Evolutionary conservation across 1,139 yeast genomes (phyloP).

Genomic region (Debaryomyces coudertii): DNA sequence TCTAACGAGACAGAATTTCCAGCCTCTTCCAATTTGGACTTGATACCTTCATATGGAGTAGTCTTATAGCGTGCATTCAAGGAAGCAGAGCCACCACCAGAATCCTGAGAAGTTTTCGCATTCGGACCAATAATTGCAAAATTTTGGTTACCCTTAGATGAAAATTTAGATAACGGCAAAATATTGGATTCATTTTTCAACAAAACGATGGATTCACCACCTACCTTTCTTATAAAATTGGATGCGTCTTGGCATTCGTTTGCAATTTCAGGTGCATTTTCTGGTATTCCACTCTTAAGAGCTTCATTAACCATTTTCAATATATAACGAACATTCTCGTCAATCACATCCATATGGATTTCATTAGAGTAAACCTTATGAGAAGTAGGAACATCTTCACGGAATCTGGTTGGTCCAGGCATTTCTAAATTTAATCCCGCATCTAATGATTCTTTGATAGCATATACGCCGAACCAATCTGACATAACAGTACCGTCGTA

Average conservation of each 20-base stretch:
- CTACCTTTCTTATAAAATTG: slow-evolving; percentile 44
- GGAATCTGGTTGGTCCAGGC: slow-evolving; percentile 59
- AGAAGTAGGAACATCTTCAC: slow-evolving; percentile 37
- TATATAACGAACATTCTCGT: slow-evolving; percentile 49
- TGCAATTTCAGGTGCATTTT: slow-evolving; percentile 27
- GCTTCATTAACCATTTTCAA: slow-evolving; percentile 48
- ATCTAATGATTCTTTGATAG: slow-evolving; percentile 46
- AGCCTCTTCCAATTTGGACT: slow-evolving; percentile 27
- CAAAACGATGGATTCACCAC: slow-evolving; percentile 53
- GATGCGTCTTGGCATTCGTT: slow-evolving; percentile 45
- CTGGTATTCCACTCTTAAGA: slow-evolving; percentile 37
- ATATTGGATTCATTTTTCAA: slow-evolving; percentile 50
- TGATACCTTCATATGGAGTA: slow-evolving; percentile 39
- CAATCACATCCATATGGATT: slow-evolving; percentile 29
- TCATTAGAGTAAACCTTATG: slow-evolving; percentile 33
- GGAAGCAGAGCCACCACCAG: slow-evolving; percentile 45
- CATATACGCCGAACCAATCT: slow-evolving; percentile 62
- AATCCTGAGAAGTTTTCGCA: slow-evolving; percentile 34
- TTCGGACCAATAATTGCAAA: slow-evolving; percentile 46
- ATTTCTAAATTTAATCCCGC: slow-evolving; percentile 61
- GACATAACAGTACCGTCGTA: slow-evolving; percentile 58
- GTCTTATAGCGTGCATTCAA: slow-evolving; percentile 33
- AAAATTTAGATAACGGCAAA: slow-evolving; percentile 38
- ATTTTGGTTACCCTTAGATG: slow-evolving; percentile 19
- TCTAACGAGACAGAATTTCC: slow-evolving; percentile 22